phyloP scores from a whole-genome alignment of 768 basidiomycete species.

The Kwoniella dejecticola region DNA sequence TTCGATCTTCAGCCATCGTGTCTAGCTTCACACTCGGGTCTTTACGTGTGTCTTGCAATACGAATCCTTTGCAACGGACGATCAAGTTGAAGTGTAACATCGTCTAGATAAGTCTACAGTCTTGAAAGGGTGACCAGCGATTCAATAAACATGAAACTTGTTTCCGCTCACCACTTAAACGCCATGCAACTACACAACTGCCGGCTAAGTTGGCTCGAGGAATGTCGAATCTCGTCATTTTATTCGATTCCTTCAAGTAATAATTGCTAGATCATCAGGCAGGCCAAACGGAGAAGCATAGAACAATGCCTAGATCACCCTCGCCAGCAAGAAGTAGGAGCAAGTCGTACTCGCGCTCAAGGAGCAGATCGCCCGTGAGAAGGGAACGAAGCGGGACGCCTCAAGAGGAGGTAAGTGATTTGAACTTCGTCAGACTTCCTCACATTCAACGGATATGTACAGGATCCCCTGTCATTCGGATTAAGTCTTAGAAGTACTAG shows the following conservation, averaged over 20 bases:
- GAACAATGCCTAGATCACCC: constrained; percentile 5
- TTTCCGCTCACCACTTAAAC: not conserved
- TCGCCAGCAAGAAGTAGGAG: constrained; percentile 9
- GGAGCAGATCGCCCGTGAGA: constrained; percentile 23
- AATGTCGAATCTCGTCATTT: too few relatives aligned
- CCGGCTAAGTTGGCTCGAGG: too few relatives aligned
- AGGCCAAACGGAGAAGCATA: not conserved
- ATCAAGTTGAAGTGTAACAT: too few relatives aligned
- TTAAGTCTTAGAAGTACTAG: too few relatives aligned
- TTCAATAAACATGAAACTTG: not conserved
- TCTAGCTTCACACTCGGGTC: not conserved
- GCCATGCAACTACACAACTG: too few relatives aligned
- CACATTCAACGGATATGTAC: not conserved
- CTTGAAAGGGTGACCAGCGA: too few relatives aligned
- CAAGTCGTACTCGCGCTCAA: constrained; percentile 5
- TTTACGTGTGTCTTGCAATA: not conserved
- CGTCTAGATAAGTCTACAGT: too few relatives aligned
- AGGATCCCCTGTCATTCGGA: too few relatives aligned
- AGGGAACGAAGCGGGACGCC: not conserved
- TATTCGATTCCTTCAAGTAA: too few relatives aligned
- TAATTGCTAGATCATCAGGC: too few relatives aligned
- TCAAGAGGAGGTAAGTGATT: constrained; percentile 14
- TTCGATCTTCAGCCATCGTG: constrained; percentile 46
- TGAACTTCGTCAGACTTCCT: not conserved
- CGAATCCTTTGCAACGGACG: too few relatives aligned